These are phyloP conservation scores for Citrus mangshanensis DNA, from an alignment of 345 rosid genomes.

Conservation along the genomic window DNA sequence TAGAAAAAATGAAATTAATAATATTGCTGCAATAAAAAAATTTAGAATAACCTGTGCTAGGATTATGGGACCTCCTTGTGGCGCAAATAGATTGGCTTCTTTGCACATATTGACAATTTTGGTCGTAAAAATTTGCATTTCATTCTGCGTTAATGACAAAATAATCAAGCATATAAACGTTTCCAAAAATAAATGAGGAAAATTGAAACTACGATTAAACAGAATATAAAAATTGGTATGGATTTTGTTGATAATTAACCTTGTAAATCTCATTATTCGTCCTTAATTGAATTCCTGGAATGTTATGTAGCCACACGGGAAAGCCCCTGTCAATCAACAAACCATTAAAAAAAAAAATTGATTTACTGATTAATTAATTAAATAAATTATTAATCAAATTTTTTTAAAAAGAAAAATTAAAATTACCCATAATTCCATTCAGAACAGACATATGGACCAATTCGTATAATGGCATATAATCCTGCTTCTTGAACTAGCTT, in stretches of 20 bases:
- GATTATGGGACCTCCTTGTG: conserved; percentile 52
- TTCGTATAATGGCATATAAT: conserved; percentile 40
- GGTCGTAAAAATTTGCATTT: conserved; percentile 40
- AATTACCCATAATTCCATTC: conserved; percentile 48
- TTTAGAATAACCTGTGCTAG: conserved; percentile 30
- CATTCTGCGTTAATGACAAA: conserved; percentile 20
- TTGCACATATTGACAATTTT: conserved; percentile 36
- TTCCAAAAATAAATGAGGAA: background rate
- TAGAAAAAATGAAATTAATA: background rate
- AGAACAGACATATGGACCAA: conserved; percentile 49
- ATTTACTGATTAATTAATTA: background rate
- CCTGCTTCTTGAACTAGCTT: conserved; percentile 32
- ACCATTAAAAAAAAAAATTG: background rate
- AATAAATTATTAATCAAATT: background rate
- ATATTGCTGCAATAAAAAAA: background rate
- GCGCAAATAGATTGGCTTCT: conserved; percentile 29
- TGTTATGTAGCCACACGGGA: conserved; percentile 64
- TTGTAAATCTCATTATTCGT: conserved; percentile 42
- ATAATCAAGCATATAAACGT: background rate
- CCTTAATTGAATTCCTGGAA: conserved; percentile 43
- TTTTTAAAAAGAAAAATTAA: background rate
- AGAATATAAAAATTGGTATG: no score
- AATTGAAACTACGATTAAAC: background rate
- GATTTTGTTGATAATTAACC: conserved; percentile 27
- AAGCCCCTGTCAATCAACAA: conserved; percentile 37